phyloP scores from a whole-genome alignment of 768 basidiomycete genomes.

The Rhizopogon vulgaris region DNA sequence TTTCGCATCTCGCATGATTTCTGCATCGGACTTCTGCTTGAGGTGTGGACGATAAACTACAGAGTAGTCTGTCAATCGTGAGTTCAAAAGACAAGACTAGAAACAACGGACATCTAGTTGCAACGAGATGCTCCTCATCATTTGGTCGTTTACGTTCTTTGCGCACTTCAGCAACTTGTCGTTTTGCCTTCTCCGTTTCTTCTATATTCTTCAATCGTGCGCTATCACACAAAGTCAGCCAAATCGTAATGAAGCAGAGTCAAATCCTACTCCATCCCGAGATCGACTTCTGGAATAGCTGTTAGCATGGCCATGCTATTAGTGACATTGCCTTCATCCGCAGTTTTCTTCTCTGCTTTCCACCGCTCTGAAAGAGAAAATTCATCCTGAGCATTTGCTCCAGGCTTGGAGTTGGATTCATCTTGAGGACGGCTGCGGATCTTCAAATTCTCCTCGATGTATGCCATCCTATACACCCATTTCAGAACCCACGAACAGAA shows the following conservation, averaged over 20 bases:
- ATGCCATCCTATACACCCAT: conserved; percentile 73
- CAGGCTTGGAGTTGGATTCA: conserved; percentile 37
- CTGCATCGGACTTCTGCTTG: conserved; percentile 79
- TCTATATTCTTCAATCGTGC: conserved; percentile 91
- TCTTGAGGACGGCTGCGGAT: conserved; percentile 56
- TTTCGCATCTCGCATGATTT: conserved; percentile 84
- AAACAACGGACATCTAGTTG: conserved; percentile 70
- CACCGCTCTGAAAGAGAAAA: conserved; percentile 67
- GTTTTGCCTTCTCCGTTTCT: conserved; percentile 95
- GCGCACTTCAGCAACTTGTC: conserved; percentile 70
- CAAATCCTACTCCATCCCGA: conserved; percentile 93
- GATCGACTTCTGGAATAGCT: conserved; percentile 95
- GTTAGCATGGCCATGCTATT: conserved; percentile 94
- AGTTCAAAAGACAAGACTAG: not conserved
- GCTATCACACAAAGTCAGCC: conserved; percentile 32
- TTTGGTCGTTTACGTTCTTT: conserved; percentile 48
- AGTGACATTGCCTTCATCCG: conserved; percentile 89
- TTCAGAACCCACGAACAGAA: not conserved
- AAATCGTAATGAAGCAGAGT: not conserved
- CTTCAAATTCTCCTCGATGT: conserved; percentile 91
- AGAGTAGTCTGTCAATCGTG: not conserved
- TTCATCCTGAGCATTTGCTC: conserved; percentile 70
- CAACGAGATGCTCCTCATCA: conserved; percentile 81
- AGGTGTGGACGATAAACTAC: conserved; percentile 82
- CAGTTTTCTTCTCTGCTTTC: conserved; percentile 47